Evolutionary conservation across 2,329 filamentous ascomycete species (phyloP).

Genomic region (Rutstroemia sp.): DNA sequence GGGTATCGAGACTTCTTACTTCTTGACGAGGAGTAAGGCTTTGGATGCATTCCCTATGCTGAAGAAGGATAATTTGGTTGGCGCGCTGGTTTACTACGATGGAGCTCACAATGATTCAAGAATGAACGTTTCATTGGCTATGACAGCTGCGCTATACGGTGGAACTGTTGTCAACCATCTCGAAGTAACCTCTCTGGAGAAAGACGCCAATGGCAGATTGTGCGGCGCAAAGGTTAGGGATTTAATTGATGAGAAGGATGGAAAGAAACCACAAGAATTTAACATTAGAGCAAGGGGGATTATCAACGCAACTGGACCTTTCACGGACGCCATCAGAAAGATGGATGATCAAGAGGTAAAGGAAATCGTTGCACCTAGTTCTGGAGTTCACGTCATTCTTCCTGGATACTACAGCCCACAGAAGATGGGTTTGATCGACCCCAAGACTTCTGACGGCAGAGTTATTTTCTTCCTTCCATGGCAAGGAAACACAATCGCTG

Average conservation of each 20-base stretch:
- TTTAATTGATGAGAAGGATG: constrained; percentile 57
- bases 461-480: constrained; percentile 92
- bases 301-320: constrained; percentile 84
- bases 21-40: constrained; percentile 78
- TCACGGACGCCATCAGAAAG: constrained; percentile 78
- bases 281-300: constrained; percentile 70
- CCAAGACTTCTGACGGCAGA: constrained; percentile 76
- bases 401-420: constrained; percentile 80
- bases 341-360: constrained; percentile 67
- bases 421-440: constrained; percentile 84
- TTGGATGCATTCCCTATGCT: constrained; percentile 85
- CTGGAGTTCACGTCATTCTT: constrained; percentile 78
- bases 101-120: constrained; percentile 87
- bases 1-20: constrained; percentile 84
- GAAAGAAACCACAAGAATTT: constrained; percentile 55
- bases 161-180: constrained; percentile 77
- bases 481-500: constrained; percentile 89
- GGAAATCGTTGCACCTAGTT: constrained; percentile 79
- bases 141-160: constrained; percentile 84
- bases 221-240: constrained; percentile 70
- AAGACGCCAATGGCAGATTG: constrained; percentile 64
- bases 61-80: constrained; percentile 69
- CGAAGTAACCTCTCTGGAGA: constrained; percentile 70
- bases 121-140: constrained; percentile 84
- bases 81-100: constrained; percentile 85